phyloP scores from a whole-genome alignment of 2,329 filamentous ascomycete species.

The Beauveria bassiana region DNA sequence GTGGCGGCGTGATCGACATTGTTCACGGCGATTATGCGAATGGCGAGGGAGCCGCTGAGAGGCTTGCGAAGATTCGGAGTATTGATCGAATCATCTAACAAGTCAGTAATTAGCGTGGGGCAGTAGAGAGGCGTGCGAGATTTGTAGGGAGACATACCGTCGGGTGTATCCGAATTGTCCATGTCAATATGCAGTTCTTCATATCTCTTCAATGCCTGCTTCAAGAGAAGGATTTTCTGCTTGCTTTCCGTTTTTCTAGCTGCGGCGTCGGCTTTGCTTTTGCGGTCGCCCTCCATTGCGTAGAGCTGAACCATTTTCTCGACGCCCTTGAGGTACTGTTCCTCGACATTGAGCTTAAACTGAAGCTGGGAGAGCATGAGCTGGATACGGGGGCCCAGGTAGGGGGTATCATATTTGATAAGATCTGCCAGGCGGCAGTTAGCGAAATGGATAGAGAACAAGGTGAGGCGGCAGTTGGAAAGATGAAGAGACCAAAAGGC shows the following conservation, averaged over 20 bases:
- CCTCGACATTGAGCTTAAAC: constrained; percentile 97
- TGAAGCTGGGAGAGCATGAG: constrained; percentile 98
- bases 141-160: constrained; percentile 52
- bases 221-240: constrained; percentile 93
- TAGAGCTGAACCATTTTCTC: constrained; percentile 99
- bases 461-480: not conserved
- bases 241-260: constrained; percentile 87
- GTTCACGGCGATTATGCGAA: constrained; percentile 80
- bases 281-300: constrained; percentile 92
- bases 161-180: constrained; percentile 66
- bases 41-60: constrained; percentile 80
- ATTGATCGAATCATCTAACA: constrained; percentile 87
- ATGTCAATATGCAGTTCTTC: constrained; percentile 95
- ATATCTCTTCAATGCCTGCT: constrained; percentile 93
- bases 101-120: constrained; percentile 21
- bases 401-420: constrained; percentile 96
- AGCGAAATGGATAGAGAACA: not conserved
- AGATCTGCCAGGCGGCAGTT: constrained; percentile 54
- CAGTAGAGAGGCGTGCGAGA: not conserved
- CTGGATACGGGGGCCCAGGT: constrained; percentile 94
- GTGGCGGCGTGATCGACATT: constrained; percentile 91
- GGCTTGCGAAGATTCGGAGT: constrained; percentile 92
- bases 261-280: constrained; percentile 89
- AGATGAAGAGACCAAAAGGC: not conserved
- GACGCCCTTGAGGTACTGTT: constrained; percentile 97